These are phyloP conservation scores for Neurospora sp. DNA, from an alignment of 495 filamentous ascomycete genomes.

Conservation along the genomic window DNA sequence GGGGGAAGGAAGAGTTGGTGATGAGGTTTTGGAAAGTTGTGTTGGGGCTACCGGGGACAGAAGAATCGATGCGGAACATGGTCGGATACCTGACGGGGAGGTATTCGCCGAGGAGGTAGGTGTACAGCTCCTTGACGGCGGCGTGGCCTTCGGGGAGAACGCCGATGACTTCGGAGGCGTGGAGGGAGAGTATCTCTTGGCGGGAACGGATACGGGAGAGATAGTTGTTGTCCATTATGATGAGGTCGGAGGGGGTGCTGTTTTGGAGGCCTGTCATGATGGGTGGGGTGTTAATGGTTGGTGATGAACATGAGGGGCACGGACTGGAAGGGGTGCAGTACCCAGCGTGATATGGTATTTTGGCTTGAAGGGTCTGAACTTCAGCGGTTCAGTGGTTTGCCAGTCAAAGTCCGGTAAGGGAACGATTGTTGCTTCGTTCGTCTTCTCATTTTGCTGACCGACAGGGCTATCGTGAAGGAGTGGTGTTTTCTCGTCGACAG, in stretches of 20 bases:
- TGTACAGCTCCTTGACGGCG: constrained; percentile 56
- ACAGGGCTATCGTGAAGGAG: background rate
- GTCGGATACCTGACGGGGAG: constrained; percentile 56
- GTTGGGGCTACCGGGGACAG: background rate
- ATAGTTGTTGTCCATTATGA: constrained; percentile 60
- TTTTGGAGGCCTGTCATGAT: constrained; percentile 30
- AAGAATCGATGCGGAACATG: constrained; percentile 39
- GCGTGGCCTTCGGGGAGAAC: constrained; percentile 31
- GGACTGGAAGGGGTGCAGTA: constrained; percentile 16
- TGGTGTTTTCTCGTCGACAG: background rate
- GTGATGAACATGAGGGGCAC: background rate
- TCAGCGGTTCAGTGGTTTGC: constrained; percentile 44
- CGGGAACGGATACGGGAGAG: constrained; percentile 45
- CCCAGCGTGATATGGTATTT: constrained; percentile 69
- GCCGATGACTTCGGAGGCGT: constrained; percentile 39
- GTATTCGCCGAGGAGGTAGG: constrained; percentile 51
- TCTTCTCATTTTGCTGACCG: background rate
- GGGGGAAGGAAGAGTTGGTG: constrained; percentile 34
- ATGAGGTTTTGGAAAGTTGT: constrained; percentile 32
- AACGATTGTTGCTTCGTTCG: constrained; percentile 26
- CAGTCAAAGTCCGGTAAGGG: constrained; percentile 53
- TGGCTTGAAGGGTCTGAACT: constrained; percentile 59
- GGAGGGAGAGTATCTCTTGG: constrained; percentile 35
- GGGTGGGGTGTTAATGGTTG: background rate
- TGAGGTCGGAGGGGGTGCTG: constrained; percentile 48